Evolutionary conservation across 495 filamentous ascomycete genomes (phyloP), one percentile per base, ranked within the genome.

Genomic region (Lindgomyces ingoldianus): DNA sequence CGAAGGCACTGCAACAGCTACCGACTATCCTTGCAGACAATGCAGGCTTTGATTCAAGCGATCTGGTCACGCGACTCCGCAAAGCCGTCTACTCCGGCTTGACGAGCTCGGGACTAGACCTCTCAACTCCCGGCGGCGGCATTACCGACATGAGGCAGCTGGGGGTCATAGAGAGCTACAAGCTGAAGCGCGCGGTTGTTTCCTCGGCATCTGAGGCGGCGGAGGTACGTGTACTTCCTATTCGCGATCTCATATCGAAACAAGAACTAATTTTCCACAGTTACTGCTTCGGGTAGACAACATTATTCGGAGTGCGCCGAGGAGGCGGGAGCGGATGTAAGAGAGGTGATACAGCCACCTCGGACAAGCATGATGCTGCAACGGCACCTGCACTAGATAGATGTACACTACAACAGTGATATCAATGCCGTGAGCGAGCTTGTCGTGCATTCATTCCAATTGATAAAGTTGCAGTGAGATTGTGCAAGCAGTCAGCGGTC

Each of bases 81-180:
- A 91, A 93, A 77, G 91, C 91, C 18, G 91, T 97, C 67, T 96
- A 97, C 78, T 87, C 91, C 63, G 94, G 95, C 57, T 87, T 95
- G 87, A 91, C 86, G 45, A 94, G 85, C 58, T 95, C 93, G 27
- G 94, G 94, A 16, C 74, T 98, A 67, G 94, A 98, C 74, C 78
- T 98, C 64, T 80, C 89, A 76, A 90, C 89, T 0, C 91, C 93
- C 3, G 93, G 93, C 27, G 95, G 95, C 46, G 91, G 91, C 36
- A 93, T 98, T 74, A 84, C 92, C 6, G 93, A 98, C 74, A 98
- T 98, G 94, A 84, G 93, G 46, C 91, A 98, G 71, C 76, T 95
- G 57, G 95, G 94, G 22, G 92, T 98, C n/a, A 89, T 98, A 72
- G 94, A 98, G 79, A 96, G 91, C 72, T 98, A 97, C 81, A 98